These are phyloP conservation scores for Plantago lanceolata DNA, from an alignment of 305 asterid species.

Conservation along the genomic window DNA sequence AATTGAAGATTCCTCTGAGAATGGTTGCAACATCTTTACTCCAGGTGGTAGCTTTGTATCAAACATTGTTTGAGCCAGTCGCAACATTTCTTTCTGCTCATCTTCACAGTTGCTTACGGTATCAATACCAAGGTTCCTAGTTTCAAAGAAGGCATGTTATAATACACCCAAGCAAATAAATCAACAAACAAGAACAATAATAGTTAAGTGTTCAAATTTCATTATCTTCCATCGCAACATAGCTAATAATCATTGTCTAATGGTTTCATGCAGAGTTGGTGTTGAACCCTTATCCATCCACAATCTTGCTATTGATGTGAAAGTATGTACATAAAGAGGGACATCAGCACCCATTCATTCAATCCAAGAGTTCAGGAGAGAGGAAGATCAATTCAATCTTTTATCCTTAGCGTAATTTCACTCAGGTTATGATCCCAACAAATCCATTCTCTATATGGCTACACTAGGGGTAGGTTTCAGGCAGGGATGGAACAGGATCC, in stretches of 20 bases:
- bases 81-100: slow-evolving; percentile 73
- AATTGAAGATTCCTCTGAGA: slow-evolving; percentile 82
- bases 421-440: too few species aligned
- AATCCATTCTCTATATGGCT: too few species aligned
- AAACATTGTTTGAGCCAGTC: slow-evolving; percentile 81
- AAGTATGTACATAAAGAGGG: not conserved
- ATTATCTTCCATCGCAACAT: not conserved
- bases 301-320: not conserved
- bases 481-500: not conserved
- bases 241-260: not conserved
- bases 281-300: not conserved
- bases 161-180: not conserved
- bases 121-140: slow-evolving; percentile 88
- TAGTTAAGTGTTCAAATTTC: not conserved
- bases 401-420: too few species aligned
- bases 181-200: not conserved
- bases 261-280: not conserved
- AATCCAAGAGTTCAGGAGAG: too few species aligned
- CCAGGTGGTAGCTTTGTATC: slow-evolving; percentile 98
- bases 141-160: slow-evolving; percentile 19
- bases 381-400: too few species aligned
- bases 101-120: slow-evolving; percentile 62
- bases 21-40: slow-evolving; percentile 85
- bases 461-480: not conserved
- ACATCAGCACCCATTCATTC: not conserved